phyloP scores from a whole-genome alignment of 148 eudicot genomes.

The Rhododendron griersonianum region DNA sequence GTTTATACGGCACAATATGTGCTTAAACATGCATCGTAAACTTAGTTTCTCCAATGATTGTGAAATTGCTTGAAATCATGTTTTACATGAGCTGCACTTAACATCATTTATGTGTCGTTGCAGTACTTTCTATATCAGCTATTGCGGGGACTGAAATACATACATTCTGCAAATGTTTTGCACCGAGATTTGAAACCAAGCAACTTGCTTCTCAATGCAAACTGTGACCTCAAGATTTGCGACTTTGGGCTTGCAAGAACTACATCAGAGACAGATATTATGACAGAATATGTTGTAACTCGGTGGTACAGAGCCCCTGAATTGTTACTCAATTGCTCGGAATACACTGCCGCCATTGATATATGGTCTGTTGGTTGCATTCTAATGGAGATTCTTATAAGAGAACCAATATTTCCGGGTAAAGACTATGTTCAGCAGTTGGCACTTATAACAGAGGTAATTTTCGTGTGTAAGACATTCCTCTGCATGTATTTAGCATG shows the following conservation, averaged over 20 bases:
- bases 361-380: slow-evolving; percentile 99
- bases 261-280: slow-evolving; percentile 83
- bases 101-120: slow-evolving; percentile 13
- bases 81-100: not conserved
- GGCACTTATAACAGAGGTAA: slow-evolving; percentile 79
- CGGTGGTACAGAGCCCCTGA: slow-evolving; percentile 99
- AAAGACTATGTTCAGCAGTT: slow-evolving; percentile 91
- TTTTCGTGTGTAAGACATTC: not conserved
- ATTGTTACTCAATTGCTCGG: slow-evolving; percentile 86
- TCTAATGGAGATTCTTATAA: slow-evolving; percentile 81
- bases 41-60: not conserved
- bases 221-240: slow-evolving; percentile 95
- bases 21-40: not conserved
- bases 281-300: slow-evolving; percentile 99
- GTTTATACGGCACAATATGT: not conserved
- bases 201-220: slow-evolving; percentile 88
- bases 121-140: slow-evolving; percentile 97
- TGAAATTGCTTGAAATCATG: not conserved
- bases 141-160: slow-evolving; percentile 75
- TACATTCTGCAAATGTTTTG: slow-evolving; percentile 91
- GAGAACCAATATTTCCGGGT: slow-evolving; percentile 89
- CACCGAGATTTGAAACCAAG: slow-evolving; percentile 98
- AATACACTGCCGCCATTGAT: slow-evolving; percentile 88
- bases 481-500: not conserved
- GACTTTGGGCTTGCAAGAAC: slow-evolving; percentile 99